Evolutionary conservation across 2,329 filamentous ascomycete species (phyloP), one percentile per base, ranked within the genome.

Genomic region (Neocatenulostroma microsporum): DNA sequence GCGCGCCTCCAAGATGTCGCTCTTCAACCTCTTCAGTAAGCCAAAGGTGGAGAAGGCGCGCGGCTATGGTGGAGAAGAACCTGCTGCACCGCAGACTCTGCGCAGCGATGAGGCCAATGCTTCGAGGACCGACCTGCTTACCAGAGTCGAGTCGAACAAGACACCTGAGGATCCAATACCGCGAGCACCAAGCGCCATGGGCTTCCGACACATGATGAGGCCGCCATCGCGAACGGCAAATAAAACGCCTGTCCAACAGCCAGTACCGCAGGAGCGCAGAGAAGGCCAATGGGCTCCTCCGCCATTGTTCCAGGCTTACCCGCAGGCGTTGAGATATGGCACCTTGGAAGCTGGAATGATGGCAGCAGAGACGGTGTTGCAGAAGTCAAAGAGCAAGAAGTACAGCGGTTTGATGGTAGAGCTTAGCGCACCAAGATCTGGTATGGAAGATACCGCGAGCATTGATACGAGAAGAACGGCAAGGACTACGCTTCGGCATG

Each of bases 261-360:
- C n/a, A n/a, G n/a, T n/a, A 11, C 21, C 11, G 19, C 19, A 9
- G 11, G 19, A 14, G 32, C 33, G 17, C 28, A 40, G 27, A 21
- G 24, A 26, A 8, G 39, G 38, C 26, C 19, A 50, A 32, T 69
- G 64, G 58, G 58, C 64, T 4, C 61, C 65, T 6, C 84, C 85
- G 5, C 84, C 86, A 2, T 65, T 95, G 10, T 93, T 88, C 58
- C 83, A 94, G 57, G 86, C 84, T 10, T 94, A 87, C 56, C 82
- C 84, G 0, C 87, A 94, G 60, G 78, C 85, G 3, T 73, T 85
- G 47, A 87, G 83, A 53, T 76, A 91, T 57, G 78, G 76, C 9
- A 77, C 73, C 12, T 67, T 94, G 3, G 73, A 79, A 18, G 73
- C 82, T 12, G 80, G 81, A 24, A 74, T 72, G 2, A 62, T 82